These are phyloP conservation scores for Candida silvatica DNA, from an alignment of 805 yeast genomes.

Conservation along the genomic window DNA sequence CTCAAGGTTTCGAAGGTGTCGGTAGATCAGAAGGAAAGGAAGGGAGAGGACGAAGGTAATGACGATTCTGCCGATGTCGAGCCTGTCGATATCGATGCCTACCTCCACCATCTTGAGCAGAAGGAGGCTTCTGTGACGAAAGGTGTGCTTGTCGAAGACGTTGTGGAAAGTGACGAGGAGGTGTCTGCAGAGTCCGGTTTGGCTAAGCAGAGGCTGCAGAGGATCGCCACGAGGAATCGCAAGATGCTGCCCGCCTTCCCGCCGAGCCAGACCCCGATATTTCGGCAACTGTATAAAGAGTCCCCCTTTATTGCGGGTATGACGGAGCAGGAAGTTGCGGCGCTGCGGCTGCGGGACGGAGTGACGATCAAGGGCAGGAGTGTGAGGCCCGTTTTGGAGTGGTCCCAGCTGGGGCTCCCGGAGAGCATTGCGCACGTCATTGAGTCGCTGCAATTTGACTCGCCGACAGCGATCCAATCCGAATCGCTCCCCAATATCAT, in stretches of 20 bases:
- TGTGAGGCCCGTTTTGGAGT: conserved; percentile 57
- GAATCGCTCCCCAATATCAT: conserved; percentile 87
- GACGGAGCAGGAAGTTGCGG: conserved; percentile 46
- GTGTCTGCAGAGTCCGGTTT: no score
- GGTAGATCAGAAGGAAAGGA: conserved; percentile 5
- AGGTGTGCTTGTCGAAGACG: no score
- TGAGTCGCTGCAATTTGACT: conserved; percentile 38
- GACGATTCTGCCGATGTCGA: not conserved
- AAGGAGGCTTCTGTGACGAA: conserved; percentile 2
- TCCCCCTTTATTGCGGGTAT: conserved; percentile 42
- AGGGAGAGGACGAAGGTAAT: conserved; percentile 1
- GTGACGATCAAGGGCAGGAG: conserved; percentile 53
- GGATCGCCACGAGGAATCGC: no score
- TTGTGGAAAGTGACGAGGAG: not conserved
- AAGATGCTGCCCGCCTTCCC: no score
- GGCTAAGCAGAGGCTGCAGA: no score
- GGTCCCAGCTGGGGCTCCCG: conserved; percentile 81
- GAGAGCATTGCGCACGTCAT: conserved; percentile 45
- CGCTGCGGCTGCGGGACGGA: conserved; percentile 51
- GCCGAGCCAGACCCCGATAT: no score
- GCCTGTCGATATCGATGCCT: conserved; percentile 7
- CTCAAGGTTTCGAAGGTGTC: no score
- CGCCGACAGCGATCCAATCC: conserved; percentile 83
- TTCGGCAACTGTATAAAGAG: conserved; percentile 59
- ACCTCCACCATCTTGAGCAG: conserved; percentile 6